Base-by-base conservation (phyloP, 2,329 filamentous ascomycete species). In the Chaetomiaceae sp. region DNA sequence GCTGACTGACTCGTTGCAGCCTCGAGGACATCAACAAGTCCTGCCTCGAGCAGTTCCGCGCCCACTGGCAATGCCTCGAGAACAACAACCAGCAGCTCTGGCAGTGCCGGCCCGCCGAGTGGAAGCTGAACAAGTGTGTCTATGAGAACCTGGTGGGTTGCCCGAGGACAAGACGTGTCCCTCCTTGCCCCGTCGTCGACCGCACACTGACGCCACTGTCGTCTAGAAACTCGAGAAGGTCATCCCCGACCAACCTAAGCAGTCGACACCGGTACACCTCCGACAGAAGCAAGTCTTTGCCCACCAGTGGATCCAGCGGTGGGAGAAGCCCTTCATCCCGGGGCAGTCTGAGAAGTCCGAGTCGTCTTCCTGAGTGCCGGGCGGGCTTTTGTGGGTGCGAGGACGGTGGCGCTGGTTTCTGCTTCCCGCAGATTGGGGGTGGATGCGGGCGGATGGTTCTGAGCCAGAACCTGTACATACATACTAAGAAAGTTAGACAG, bases 11-110 rank as follows among this genome's bases (percentile, higher is more conserved):
- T 22, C 27, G 8, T 31, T n/a, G 7, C 68, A 96, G 91, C 55
- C 81, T 99, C 70, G 87, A 92, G 67, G 94, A 99, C 71, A 86
- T 99, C 76, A 97, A 96, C 80, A 92, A 89, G 72, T 84, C 89
- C 78, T 99, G 94, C 75, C 77, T 99, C 53, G 80, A 86, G 59
- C 82, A 96, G 73, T 99, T 99, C 80, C 86, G 89, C 65, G 82
- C 83, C 67, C 94, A 99, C 77, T 99, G 91, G 91, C 80, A 89
- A 66, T 99, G 94, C 69, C 81, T 99, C 54, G 94, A 99, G 68
- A 87, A 95, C 76, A 91, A 95, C 78, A 99, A 99, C 79, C 94
- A 99, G 69, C 89, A 96, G 74, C 77, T 97, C 56, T 99, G 90
- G 88, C 90, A 97, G 68, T 99, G 94, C 78, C 84, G 94, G 65